Evolutionary conservation across 306 rosid genomes (phyloP).

Genomic region (Cucumis melo): DNA sequence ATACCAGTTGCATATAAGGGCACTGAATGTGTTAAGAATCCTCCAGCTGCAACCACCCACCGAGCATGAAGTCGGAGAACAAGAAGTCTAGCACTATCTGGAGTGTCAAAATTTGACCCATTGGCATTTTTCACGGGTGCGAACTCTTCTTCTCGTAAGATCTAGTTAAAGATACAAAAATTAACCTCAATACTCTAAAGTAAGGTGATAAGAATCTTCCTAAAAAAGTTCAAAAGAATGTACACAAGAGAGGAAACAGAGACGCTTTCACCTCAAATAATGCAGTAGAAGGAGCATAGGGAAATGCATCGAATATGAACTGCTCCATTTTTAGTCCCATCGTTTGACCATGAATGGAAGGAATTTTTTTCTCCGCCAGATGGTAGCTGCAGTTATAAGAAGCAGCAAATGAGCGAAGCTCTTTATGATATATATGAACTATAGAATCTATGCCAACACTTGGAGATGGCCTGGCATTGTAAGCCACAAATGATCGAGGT

Average conservation of each 20-base stretch:
- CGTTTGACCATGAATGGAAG: slow-evolving; percentile 69
- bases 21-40: slow-evolving; percentile 95
- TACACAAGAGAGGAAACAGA: neutral
- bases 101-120: slow-evolving; percentile 85
- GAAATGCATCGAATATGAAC: slow-evolving; percentile 92
- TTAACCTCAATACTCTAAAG: neutral
- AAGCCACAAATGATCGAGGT: neutral
- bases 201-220: neutral
- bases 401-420: neutral
- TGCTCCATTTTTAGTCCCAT: slow-evolving; percentile 84
- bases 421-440: neutral
- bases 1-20: slow-evolving; percentile 90
- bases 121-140: slow-evolving; percentile 95
- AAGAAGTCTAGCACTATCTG: slow-evolving; percentile 88
- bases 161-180: slow-evolving; percentile 30
- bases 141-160: slow-evolving; percentile 86
- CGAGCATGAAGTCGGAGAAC: slow-evolving; percentile 95
- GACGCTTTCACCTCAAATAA: slow-evolving; percentile 65
- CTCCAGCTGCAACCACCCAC: slow-evolving; percentile 98
- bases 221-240: neutral
- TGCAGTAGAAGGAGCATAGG: slow-evolving; percentile 94
- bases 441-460: neutral
- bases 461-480: neutral
- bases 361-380: slow-evolving; percentile 92
- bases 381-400: slow-evolving; percentile 48